Conservation (phyloP, 257 asterid species). For the Oldenlandia corymbosa region DNA sequence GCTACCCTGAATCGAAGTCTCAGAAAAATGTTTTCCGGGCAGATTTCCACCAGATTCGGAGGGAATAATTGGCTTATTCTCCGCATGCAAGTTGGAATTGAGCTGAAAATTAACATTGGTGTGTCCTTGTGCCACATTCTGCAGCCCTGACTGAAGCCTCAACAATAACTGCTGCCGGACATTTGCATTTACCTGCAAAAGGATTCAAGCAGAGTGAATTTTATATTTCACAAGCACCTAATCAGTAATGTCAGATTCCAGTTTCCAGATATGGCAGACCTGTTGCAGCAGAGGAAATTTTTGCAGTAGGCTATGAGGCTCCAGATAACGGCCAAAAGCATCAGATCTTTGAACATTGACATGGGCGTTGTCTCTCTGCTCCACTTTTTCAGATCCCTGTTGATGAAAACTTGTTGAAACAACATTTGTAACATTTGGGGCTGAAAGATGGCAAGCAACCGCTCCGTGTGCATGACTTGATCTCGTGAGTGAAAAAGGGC, state of each 20-base stretch:
- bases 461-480: conserved; percentile 20
- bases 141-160: conserved; percentile 24
- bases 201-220: conserved; percentile 4
- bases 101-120: conserved; percentile 16
- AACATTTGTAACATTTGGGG: conserved; percentile 23
- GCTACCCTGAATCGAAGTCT: conserved; percentile 20
- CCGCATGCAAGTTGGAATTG: conserved; percentile 23
- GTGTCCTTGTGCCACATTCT: conserved; percentile 23
- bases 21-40: conserved; percentile 24
- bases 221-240: conserved; percentile 23
- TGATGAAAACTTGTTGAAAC: conserved; percentile 17
- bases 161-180: conserved; percentile 27
- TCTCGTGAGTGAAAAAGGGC: conserved; percentile 18
- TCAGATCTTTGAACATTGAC: conserved; percentile 22
- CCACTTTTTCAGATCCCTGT: conserved; percentile 27
- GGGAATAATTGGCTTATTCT: conserved; percentile 21
- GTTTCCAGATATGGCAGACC: conserved; percentile 23
- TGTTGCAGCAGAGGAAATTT: conserved; percentile 31
- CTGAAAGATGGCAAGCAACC: conserved; percentile 14
- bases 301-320: conserved; percentile 19
- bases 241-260: conserved; percentile 23
- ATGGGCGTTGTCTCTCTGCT: conserved; percentile 23
- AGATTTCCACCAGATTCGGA: conserved; percentile 26
- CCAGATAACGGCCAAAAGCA: conserved; percentile 27
- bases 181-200: conserved; percentile 34